Base-by-base conservation (phyloP, 1,139 yeast genomes). In the Kazachstania sp. region DNA sequence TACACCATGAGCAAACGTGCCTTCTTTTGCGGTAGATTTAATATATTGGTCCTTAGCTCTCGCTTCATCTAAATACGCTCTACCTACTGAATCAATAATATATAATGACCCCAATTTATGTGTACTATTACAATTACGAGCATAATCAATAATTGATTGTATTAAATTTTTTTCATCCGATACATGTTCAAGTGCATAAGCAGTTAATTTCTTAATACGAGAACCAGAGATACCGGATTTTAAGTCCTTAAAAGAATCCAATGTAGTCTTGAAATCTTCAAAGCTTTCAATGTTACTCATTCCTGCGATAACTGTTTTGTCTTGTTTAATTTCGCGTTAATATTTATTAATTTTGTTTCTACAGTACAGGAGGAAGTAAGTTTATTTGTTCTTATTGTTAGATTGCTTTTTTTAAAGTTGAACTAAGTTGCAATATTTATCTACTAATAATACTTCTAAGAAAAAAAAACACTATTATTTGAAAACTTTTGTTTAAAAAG, bases 211-310 rank as follows among this genome's bases (percentile, higher is more conserved):
- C 65, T 86, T 86, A 65, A 92, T 92, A 70, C 96, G 88, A 50
- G 95, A 81, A 39, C 97, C 97, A 34, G 97, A 88, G 49, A 92
- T 95, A 51, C 98, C 97, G 28, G 96, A 82, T 68, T 86, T 87
- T 55, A 86, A 73, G 20, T 79, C 73, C 51, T 83, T 77, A 54
- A 90, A 74, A 63, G 90, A 94, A 58, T 79, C 81, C 59, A 90
- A 73, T 50, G 83, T 75, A 52, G 72, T 68, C 66, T 83, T 85
- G 67, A 86, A 86, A 58, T 81, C 81, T 64, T 81, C 82, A 58
- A 53, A 57, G 46, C 51, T 55, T 46, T 45, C 40, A 12, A 23
- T 26, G 34, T 16, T 39, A 34, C 43, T 37, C 43, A n/a, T n/a
- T n/a, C n/a, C n/a, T n/a, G n/a, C n/a, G n/a, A n/a, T n/a, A n/a